These are phyloP conservation scores for Blastocystis sp. DNA, from an alignment of 352 stramenopile species.

Conservation along the genomic window DNA sequence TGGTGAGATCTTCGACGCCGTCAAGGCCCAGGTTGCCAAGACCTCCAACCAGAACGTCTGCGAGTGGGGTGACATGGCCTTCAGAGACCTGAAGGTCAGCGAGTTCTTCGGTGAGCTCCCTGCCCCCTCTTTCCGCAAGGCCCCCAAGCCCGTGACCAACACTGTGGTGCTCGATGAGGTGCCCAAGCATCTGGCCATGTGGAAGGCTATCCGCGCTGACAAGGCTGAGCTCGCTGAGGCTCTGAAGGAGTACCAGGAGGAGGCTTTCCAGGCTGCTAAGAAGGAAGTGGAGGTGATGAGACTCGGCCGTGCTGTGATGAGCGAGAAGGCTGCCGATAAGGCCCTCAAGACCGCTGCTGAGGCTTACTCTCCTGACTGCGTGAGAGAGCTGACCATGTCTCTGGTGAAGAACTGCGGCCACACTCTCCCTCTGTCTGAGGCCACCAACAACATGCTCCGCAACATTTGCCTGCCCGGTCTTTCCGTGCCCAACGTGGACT, in stretches of 20 bases:
- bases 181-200: slow-evolving; percentile 65
- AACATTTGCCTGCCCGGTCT: slow-evolving; percentile 67
- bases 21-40: not conserved
- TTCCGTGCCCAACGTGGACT: slow-evolving; percentile 41
- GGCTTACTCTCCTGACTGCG: slow-evolving; percentile 32
- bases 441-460: slow-evolving; percentile 58
- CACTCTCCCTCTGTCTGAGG: slow-evolving; percentile 22
- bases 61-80: slow-evolving; percentile 52
- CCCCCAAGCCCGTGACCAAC: not conserved
- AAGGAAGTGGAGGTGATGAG: slow-evolving; percentile 68
- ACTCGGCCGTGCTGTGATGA: slow-evolving; percentile 58
- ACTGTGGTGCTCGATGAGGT: slow-evolving; percentile 34
- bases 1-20: slow-evolving; percentile 11
- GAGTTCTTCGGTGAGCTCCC: slow-evolving; percentile 53
- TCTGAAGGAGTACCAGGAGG: slow-evolving; percentile 36
- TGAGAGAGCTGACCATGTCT: not conserved
- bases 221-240: slow-evolving; percentile 2
- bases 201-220: slow-evolving; percentile 66
- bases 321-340: slow-evolving; percentile 60
- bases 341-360: slow-evolving; percentile 46
- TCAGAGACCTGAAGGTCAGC: slow-evolving; percentile 11
- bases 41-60: slow-evolving; percentile 33
- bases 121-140: slow-evolving; percentile 3
- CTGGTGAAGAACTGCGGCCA: slow-evolving; percentile 46
- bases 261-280: slow-evolving; percentile 34